Conservation (phyloP, 257 asterid genomes). For the Solanum okadae region DNA sequence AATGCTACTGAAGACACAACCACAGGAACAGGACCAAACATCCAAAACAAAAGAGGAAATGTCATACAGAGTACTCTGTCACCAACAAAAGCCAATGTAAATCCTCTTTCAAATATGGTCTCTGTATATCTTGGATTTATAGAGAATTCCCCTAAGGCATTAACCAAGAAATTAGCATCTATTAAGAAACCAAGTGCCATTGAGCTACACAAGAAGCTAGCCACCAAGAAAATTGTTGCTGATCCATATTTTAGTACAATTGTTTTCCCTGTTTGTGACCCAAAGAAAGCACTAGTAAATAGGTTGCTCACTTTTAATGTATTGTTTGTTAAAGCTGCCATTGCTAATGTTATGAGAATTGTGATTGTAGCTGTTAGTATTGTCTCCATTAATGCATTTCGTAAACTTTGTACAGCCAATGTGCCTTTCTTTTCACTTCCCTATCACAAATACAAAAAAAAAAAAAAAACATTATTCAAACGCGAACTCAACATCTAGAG, state of each 20-base stretch:
- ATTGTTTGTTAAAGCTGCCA: slow-evolving; percentile 68
- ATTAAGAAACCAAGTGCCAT: slow-evolving; percentile 47
- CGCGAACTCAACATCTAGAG: background rate
- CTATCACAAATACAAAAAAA: background rate
- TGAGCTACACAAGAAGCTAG: slow-evolving; percentile 63
- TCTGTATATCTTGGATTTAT: slow-evolving; percentile 27
- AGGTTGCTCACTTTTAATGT: slow-evolving; percentile 38
- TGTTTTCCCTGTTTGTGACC: slow-evolving; percentile 47
- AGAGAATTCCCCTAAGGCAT: slow-evolving; percentile 56
- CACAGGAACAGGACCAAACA: slow-evolving; percentile 64
- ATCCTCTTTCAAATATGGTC: slow-evolving; percentile 58
- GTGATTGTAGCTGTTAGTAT: slow-evolving; percentile 64
- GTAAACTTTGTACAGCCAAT: slow-evolving; percentile 69
- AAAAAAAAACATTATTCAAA: too few relatives aligned
- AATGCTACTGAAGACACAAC: slow-evolving; percentile 48
- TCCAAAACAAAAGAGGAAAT: slow-evolving; percentile 55
- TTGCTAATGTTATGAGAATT: slow-evolving; percentile 25
- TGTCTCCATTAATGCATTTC: slow-evolving; percentile 64
- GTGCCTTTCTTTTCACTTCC: slow-evolving; percentile 69
- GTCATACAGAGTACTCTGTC: slow-evolving; percentile 57
- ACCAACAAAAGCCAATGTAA: slow-evolving; percentile 55
- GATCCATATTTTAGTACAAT: slow-evolving; percentile 52
- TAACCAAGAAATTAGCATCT: slow-evolving; percentile 64
- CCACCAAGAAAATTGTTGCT: slow-evolving; percentile 38
- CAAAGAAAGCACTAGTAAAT: slow-evolving; percentile 25